phyloP scores from a whole-genome alignment of 768 basidiomycete species.

The Tylopilus sp. region DNA sequence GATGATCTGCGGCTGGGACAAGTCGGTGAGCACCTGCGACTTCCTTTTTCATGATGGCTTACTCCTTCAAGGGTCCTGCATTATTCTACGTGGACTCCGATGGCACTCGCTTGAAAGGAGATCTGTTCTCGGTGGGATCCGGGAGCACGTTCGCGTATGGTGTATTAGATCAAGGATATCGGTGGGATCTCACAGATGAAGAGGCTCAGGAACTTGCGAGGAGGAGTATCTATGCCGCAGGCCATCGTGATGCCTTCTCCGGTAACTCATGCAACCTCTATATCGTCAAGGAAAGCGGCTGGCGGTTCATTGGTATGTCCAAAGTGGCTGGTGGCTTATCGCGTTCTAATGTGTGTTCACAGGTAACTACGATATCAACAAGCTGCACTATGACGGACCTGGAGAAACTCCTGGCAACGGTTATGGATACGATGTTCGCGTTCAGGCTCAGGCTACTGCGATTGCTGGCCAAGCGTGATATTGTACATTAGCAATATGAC shows the following conservation, averaged over 20 bases:
- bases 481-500: conserved; percentile 23
- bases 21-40: conserved; percentile 60
- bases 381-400: conserved; percentile 88
- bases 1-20: conserved; percentile 99
- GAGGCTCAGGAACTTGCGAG: conserved; percentile 94
- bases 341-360: conserved; percentile 12
- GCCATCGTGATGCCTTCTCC: conserved; percentile 94
- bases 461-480: conserved; percentile 29
- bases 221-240: conserved; percentile 93
- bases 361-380: conserved; percentile 92
- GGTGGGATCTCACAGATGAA: conserved; percentile 87
- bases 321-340: conserved; percentile 1
- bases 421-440: conserved; percentile 79
- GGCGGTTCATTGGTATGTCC: conserved; percentile 87
- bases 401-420: conserved; percentile 68
- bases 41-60: conserved; percentile 3
- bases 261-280: conserved; percentile 96
- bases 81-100: conserved; percentile 98
- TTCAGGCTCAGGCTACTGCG: conserved; percentile 47
- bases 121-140: conserved; percentile 98
- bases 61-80: conserved; percentile 66
- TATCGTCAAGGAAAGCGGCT: conserved; percentile 92
- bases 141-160: conserved; percentile 99
- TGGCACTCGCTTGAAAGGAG: conserved; percentile 90
- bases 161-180: conserved; percentile 93